phyloP scores from a whole-genome alignment of 805 yeast genomes.

The Yueomyces sinensis region DNA sequence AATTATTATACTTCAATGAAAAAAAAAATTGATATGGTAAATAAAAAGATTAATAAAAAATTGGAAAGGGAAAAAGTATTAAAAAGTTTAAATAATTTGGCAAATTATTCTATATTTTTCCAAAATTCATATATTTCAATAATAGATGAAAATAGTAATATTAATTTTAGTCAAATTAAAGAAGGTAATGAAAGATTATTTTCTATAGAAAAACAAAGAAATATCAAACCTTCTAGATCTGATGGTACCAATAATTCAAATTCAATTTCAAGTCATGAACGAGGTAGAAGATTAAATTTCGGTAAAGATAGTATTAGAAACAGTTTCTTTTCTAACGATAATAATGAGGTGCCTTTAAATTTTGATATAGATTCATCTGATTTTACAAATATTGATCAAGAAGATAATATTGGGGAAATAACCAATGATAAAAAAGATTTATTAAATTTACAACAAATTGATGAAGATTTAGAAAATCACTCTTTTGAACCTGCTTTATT shows the following conservation, averaged over 20 bases:
- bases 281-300: slow-evolving; percentile 12
- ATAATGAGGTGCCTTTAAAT: not conserved
- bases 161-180: too few species aligned
- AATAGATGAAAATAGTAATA: too few species aligned
- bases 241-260: not conserved
- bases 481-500: slow-evolving; percentile 5
- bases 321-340: not conserved
- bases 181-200: slow-evolving; percentile 9
- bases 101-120: too few species aligned
- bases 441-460: slow-evolving; percentile 18
- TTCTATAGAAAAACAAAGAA: too few species aligned
- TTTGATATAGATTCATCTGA: too few species aligned
- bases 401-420: not conserved
- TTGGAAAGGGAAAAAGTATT: too few species aligned
- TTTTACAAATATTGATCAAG: not conserved
- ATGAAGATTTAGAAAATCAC: slow-evolving; percentile 14
- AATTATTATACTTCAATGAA: slow-evolving; percentile 8
- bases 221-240: slow-evolving; percentile 2
- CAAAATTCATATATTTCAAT: too few species aligned
- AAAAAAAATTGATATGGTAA: not conserved
- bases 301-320: not conserved
- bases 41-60: too few species aligned
- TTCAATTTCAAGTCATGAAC: slow-evolving; percentile 17
- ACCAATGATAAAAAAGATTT: slow-evolving; percentile 6
- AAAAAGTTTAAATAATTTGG: too few species aligned